Evolutionary conservation across 805 yeast species (phyloP).

Genomic region (Teunomyces tritomae): DNA sequence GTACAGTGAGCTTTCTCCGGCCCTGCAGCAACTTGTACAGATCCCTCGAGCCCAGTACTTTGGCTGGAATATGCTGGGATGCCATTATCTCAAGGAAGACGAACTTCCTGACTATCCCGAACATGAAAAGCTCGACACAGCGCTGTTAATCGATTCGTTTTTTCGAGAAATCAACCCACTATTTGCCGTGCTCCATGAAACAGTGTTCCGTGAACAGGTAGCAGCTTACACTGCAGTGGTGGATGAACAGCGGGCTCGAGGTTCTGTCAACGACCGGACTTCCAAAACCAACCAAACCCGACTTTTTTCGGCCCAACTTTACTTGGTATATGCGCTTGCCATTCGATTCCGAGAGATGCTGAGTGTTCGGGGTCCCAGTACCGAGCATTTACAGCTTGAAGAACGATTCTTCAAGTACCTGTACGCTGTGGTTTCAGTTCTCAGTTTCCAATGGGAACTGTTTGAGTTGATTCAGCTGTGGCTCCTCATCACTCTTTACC

Average conservation of each 20-base stretch:
- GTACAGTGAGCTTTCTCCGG: conserved; percentile 30
- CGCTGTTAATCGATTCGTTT: conserved; percentile 35
- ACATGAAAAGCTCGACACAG: conserved; percentile 9
- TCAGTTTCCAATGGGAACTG: conserved; percentile 43
- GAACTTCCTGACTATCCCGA: conserved; percentile 33
- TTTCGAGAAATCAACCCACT: conserved; percentile 52
- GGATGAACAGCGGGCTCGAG: conserved; percentile 10
- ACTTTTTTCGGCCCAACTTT: conserved; percentile 51
- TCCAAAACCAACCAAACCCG: conserved; percentile 36
- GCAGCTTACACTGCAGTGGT: conserved; percentile 17
- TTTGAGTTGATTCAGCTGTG: conserved; percentile 43
- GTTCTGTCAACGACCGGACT: conserved; percentile 15
- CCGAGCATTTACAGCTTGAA: conserved; percentile 27
- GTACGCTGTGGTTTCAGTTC: conserved; percentile 26
- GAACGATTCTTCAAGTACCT: conserved; percentile 35
- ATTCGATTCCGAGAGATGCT: conserved; percentile 49
- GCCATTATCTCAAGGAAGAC: conserved; percentile 42
- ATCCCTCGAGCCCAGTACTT: conserved; percentile 59
- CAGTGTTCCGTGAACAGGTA: conserved; percentile 51
- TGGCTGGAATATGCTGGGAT: conserved; percentile 68
- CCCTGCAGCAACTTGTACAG: conserved; percentile 31
- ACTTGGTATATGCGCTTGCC: conserved; percentile 48
- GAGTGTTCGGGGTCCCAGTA: conserved; percentile 26
- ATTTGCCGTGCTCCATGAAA: conserved; percentile 51
- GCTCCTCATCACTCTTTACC: conserved; percentile 35